A percentile compares a stretch with the other conserved stretches of the same genome.
These are phyloP conservation scores for Boeremia lycopersici DNA, from an alignment of 2,329 filamentous ascomycete species.

Conservation along the genomic window DNA sequence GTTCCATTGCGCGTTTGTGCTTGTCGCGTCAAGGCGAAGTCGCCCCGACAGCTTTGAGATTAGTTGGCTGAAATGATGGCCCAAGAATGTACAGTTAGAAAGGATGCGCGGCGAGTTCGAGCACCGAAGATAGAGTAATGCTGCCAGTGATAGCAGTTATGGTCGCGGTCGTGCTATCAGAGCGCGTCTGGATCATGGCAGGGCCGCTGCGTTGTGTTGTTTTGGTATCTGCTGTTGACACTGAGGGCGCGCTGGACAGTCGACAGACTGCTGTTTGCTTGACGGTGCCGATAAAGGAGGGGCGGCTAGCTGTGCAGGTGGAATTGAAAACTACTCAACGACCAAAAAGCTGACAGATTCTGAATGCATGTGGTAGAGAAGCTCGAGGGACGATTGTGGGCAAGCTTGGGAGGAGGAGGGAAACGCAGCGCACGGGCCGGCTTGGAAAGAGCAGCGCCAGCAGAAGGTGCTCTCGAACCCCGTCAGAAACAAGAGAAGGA, in stretches of 20 bases:
- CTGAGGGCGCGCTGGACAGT: constrained; percentile 22
- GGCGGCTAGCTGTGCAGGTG: constrained; percentile 32
- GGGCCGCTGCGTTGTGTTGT: constrained; percentile 23
- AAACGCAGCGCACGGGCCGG: constrained; percentile 28
- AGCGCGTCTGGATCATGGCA: constrained; percentile 25
- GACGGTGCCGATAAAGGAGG: constrained; percentile 37
- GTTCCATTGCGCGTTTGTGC: constrained; percentile 36
- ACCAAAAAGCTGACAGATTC: constrained; percentile 45
- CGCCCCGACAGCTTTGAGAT: constrained; percentile 16
- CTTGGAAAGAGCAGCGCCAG: constrained; percentile 19
- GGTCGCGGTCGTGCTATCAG: constrained; percentile 16
- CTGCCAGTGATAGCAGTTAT: constrained; percentile 20
- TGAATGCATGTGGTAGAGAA: constrained; percentile 30
- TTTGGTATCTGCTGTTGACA: constrained; percentile 31
- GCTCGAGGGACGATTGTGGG: constrained; percentile 15
- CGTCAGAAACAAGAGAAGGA: constrained; percentile 19
- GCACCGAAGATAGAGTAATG: constrained; percentile 26
- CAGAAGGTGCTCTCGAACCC: constrained; percentile 29
- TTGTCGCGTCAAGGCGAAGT: constrained; percentile 16
- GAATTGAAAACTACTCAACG: constrained; percentile 32
- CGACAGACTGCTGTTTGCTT: constrained; percentile 24
- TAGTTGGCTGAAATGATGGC: constrained; percentile 20
- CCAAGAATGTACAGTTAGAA: constrained; percentile 32
- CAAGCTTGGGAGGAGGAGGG: constrained; percentile 15
- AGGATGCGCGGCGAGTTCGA: constrained; percentile 25